phyloP scores from a whole-genome alignment of 768 basidiomycete species.

The Sporobolomyces roseus region DNA sequence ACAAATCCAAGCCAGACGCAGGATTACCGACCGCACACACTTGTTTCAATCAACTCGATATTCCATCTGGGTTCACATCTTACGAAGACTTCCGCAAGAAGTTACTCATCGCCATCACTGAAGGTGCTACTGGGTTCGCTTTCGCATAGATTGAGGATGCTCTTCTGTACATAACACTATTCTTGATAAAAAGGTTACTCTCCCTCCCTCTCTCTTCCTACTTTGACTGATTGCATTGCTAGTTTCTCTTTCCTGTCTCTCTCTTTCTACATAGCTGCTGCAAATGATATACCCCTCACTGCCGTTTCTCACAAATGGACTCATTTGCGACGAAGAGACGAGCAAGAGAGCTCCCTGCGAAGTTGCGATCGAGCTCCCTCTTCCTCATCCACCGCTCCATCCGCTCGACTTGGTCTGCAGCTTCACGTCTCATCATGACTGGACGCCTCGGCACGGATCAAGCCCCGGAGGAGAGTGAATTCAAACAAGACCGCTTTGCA shows the following conservation, averaged over 20 bases:
- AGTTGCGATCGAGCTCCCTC: no score
- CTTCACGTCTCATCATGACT: no score
- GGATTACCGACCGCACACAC: slow-evolving; percentile 42
- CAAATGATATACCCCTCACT: not conserved
- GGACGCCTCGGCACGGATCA: no score
- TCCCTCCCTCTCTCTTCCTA: no score
- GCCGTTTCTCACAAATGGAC: no score
- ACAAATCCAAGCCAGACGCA: slow-evolving; percentile 18
- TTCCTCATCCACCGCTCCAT: no score
- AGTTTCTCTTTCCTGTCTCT: not conserved
- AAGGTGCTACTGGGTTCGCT: slow-evolving; percentile 93
- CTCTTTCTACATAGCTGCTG: not conserved
- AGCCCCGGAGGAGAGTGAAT: no score
- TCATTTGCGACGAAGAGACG: no score
- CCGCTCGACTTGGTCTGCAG: no score
- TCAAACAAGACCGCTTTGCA: no score
- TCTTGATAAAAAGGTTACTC: no score
- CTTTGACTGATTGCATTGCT: not conserved
- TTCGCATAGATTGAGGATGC: slow-evolving; percentile 56
- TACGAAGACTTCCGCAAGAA: slow-evolving; percentile 95
- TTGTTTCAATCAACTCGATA: slow-evolving; percentile 53
- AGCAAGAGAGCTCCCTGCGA: no score
- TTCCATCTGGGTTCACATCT: slow-evolving; percentile 80
- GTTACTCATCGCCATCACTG: slow-evolving; percentile 84
- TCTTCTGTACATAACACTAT: not conserved